A percentile compares a stretch with the other conserved stretches of the same genome.
These are phyloP conservation scores for Lentinula sp. DNA, from an alignment of 768 basidiomycete species.

Conservation along the genomic window DNA sequence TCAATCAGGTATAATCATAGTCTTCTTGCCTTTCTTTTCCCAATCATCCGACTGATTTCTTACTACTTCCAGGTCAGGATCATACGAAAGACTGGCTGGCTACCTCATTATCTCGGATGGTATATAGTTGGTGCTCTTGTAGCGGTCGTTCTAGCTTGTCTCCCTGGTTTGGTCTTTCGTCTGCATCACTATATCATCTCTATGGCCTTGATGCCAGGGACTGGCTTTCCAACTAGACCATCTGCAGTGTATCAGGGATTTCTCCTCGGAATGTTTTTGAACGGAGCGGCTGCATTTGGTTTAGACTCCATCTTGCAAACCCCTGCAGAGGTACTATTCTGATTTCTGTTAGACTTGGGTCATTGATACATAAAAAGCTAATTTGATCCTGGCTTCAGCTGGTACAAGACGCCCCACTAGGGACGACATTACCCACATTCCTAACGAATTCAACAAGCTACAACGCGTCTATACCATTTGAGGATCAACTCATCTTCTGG, in stretches of 20 bases:
- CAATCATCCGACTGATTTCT: not conserved
- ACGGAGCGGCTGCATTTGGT: slow-evolving; percentile 75
- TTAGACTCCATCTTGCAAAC: slow-evolving; percentile 80
- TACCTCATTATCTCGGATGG: slow-evolving; percentile 73
- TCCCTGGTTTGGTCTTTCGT: slow-evolving; percentile 66
- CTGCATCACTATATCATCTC: slow-evolving; percentile 82
- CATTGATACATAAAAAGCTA: slow-evolving; percentile 3
- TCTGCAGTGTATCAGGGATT: slow-evolving; percentile 80
- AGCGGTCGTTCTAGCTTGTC: slow-evolving; percentile 55
- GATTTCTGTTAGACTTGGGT: not conserved
- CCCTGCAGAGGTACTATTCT: slow-evolving; percentile 47
- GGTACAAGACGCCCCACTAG: slow-evolving; percentile 62
- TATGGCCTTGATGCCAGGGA: slow-evolving; percentile 69
- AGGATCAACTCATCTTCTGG: slow-evolving; percentile 57
- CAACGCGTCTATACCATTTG: slow-evolving; percentile 46
- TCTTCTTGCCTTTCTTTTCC: not conserved
- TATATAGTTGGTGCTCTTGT: slow-evolving; percentile 62
- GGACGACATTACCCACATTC: slow-evolving; percentile 65
- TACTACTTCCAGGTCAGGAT: slow-evolving; percentile 39
- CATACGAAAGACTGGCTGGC: slow-evolving; percentile 80
- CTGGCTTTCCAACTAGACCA: slow-evolving; percentile 74
- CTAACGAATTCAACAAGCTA: slow-evolving; percentile 70
- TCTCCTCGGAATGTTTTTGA: slow-evolving; percentile 75
- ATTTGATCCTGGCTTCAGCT: slow-evolving; percentile 36
- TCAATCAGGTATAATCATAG: slow-evolving; percentile 46